Evolutionary conservation across 1,284 basidiomycete species (phyloP).

Genomic region (Ganoderma multipileum): DNA sequence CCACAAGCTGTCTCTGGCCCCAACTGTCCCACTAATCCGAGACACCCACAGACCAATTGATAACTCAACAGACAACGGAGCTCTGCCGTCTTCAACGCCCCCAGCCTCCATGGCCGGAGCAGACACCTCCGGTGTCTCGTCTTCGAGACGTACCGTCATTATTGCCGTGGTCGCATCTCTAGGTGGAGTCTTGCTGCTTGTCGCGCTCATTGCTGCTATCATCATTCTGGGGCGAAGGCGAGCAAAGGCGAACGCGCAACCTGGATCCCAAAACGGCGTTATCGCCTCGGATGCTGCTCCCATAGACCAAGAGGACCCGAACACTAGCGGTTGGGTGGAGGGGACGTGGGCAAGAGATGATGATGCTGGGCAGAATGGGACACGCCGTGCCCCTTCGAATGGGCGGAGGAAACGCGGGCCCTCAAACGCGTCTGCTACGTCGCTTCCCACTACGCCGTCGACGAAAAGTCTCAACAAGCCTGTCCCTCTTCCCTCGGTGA

Average conservation of each 20-base stretch:
- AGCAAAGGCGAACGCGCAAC: constrained; percentile 7
- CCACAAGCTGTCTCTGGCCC: constrained; percentile 6
- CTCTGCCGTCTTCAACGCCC: constrained; percentile 4
- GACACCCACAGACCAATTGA: constrained; percentile 19
- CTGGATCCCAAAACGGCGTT: constrained; percentile 13
- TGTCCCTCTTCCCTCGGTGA: constrained; percentile 13
- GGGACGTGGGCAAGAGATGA: constrained; percentile 29
- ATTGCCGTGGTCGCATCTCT: constrained; percentile 25
- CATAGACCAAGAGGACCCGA: constrained; percentile 29
- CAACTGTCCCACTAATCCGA: constrained; percentile 1
- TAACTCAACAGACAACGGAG: not conserved
- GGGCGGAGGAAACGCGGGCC: constrained; percentile 22
- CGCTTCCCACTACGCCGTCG: not conserved
- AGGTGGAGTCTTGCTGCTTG: constrained; percentile 20
- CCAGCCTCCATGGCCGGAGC: not conserved
- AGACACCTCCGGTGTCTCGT: not conserved
- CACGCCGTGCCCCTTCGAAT: constrained; percentile 16
- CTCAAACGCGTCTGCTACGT: constrained; percentile 7
- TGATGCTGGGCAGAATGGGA: not conserved
- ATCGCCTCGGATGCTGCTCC: constrained; percentile 18
- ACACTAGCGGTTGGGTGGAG: constrained; percentile 32
- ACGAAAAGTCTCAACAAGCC: constrained; percentile 9
- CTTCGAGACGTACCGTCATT: constrained; percentile 26
- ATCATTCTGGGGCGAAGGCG: constrained; percentile 24
- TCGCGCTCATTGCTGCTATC: constrained; percentile 11